These are phyloP conservation scores for Triticum turgidum DNA, from an alignment of 176 grass and related monocot genomes.

Conservation along the genomic window DNA sequence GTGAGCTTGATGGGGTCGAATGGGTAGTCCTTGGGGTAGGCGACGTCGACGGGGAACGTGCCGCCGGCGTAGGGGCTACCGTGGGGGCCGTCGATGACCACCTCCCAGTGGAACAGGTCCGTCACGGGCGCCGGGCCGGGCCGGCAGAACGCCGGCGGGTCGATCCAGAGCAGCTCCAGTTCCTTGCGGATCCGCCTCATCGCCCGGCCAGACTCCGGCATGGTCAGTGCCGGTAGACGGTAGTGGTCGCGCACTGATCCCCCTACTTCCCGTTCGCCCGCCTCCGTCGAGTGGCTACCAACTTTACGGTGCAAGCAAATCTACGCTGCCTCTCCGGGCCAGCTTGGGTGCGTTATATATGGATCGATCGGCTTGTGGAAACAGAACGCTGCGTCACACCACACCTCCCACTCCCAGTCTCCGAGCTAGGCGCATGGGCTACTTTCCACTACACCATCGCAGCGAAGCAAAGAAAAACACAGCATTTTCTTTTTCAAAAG, in stretches of 20 bases:
- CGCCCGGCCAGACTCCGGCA: not conserved
- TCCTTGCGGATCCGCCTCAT: constrained; percentile 15
- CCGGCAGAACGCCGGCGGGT: constrained; percentile 32
- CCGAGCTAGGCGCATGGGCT: no score
- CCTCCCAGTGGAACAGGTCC: constrained; percentile 40
- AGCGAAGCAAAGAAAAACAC: no score
- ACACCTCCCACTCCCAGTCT: no score
- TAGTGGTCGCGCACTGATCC: no score
- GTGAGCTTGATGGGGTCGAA: not conserved
- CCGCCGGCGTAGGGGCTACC: constrained; percentile 44
- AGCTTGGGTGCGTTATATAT: not conserved
- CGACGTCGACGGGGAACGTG: constrained; percentile 26
- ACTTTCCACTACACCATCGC: no score
- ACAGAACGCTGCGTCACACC: no score
- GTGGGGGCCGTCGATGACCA: constrained; percentile 34
- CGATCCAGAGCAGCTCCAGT: not conserved
- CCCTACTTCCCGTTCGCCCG: not conserved
- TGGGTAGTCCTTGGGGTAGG: not conserved
- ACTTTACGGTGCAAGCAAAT: not conserved
- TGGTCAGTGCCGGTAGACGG: not conserved
- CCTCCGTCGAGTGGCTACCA: not conserved
- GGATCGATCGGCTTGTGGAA: not conserved
- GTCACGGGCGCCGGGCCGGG: constrained; percentile 3
- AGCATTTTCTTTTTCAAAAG: no score
- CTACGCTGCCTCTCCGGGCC: not conserved